Conservation (phyloP, 495 filamentous ascomycete species). For the Chaetomidium leptoderma region DNA sequence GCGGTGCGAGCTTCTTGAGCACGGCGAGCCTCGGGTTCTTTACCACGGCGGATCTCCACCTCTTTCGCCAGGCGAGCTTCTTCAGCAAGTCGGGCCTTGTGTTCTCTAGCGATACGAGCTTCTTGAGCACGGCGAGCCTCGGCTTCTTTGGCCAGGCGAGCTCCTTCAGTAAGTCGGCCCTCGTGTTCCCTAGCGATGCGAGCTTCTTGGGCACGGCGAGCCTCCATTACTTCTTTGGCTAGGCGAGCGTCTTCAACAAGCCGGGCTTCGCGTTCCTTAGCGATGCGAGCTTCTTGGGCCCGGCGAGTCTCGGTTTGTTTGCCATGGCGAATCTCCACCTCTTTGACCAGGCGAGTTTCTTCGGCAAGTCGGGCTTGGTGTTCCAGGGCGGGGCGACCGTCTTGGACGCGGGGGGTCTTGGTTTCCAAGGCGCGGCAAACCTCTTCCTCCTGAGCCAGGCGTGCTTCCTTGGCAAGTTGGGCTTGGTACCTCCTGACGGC, state of each 20-base stretch:
- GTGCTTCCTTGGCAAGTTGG: no score
- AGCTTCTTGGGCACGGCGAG: not conserved
- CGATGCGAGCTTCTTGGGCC: not conserved
- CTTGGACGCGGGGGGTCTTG: no score
- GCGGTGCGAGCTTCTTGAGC: not conserved
- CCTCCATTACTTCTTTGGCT: no score
- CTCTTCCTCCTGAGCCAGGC: no score
- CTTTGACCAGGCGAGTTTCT: not conserved
- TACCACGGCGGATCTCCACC: not conserved
- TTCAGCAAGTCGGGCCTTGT: not conserved
- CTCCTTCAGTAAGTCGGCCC: not conserved
- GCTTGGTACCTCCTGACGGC: no score
- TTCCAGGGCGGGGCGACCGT: not conserved
- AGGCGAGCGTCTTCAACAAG: no score
- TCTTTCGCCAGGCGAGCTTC: not conserved
- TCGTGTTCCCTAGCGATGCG: not conserved
- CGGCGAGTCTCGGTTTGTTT: not conserved
- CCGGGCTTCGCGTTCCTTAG: not conserved
- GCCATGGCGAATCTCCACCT: not conserved
- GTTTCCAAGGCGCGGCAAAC: no score
- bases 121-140: not conserved
- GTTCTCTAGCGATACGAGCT: not conserved
- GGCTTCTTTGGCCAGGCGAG: not conserved
- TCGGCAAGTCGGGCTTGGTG: not conserved
- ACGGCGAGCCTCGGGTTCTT: not conserved